These are phyloP conservation scores for Xerocomellus intermedius DNA, from an alignment of 768 basidiomycete species.

Conservation along the genomic window DNA sequence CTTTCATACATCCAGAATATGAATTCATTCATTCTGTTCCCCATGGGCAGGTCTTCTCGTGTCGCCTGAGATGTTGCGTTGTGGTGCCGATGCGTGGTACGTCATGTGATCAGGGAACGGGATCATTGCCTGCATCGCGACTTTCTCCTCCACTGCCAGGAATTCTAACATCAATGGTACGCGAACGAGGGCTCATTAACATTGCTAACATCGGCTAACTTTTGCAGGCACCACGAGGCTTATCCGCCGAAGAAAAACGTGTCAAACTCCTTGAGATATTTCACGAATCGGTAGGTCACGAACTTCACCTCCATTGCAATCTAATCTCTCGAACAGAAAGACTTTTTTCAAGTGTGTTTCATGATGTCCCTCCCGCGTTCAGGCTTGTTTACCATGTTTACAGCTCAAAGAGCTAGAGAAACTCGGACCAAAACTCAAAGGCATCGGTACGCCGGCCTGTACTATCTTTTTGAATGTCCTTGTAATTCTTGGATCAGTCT, in stretches of 20 bases:
- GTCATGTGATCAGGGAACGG: constrained; percentile 26
- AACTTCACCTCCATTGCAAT: background rate
- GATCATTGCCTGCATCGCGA: background rate
- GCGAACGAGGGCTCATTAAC: background rate
- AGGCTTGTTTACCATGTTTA: background rate
- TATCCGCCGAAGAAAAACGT: constrained; percentile 89
- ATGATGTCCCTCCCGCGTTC: background rate
- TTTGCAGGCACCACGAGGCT: constrained; percentile 70
- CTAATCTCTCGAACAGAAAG: constrained; percentile 50
- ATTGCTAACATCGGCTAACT: no score
- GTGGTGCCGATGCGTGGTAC: background rate
- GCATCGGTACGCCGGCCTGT: constrained; percentile 60
- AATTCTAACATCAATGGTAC: constrained; percentile 18
- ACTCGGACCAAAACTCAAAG: constrained; percentile 82
- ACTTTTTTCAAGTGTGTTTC: constrained; percentile 66
- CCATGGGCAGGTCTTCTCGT: background rate
- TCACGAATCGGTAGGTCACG: constrained; percentile 69
- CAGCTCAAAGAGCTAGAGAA: constrained; percentile 93
- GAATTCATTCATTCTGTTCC: constrained; percentile 14
- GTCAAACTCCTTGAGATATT: constrained; percentile 89
- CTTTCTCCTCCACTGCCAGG: background rate
- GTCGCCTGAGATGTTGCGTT: background rate
- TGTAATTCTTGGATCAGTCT: constrained; percentile 46
- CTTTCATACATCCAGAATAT: constrained; percentile 27
- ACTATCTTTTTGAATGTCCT: background rate